Evolutionary conservation across 305 asterid genomes (phyloP), one percentile per base, ranked within the genome.

Genomic region (Plantago coronopus): DNA sequence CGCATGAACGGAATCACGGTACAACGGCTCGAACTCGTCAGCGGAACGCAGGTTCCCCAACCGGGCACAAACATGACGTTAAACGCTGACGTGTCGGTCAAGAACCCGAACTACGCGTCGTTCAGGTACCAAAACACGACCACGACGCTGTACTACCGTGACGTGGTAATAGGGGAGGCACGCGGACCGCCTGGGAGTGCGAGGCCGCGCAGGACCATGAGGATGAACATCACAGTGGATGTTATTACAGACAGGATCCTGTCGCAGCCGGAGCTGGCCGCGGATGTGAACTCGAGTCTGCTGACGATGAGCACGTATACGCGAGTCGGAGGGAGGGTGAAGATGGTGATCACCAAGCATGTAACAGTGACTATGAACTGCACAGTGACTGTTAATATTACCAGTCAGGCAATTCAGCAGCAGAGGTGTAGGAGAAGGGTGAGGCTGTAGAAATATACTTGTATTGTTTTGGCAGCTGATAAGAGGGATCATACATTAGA

Each of bases 341-440:
- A 80, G 70, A 64, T 88, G 4, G 2, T 76, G 51, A 40, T 88
- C 18, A 38, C 88, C 0, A 77, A 58, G 72, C 82, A 79, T 44
- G 87, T 83, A 42, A 68, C 72, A 11, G 94, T 91, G 54, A 82
- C 64, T 75, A 88, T 91, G 95, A 83, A 91, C 44, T 91, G 97
- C 61, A 78, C 50, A 23, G 44, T 85, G 58, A 71, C 72, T 42
- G 57, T 85, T 17, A 88, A 87, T 54, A 64, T 77, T 5, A 76
- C 88, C 0, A 78, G 70, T 23, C 79, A 61, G 54, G 60, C 76
- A 11, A 79, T 90, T 72, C 84, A 80, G 48, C 64, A 80, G n/a
- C 88, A 79, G 78, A 73, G 71, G 50, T 90, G 97, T 58, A 73
- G 67, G 65, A 63, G 83, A 3, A 81, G 77, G 67, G 83, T 88